Evolutionary conservation across 768 basidiomycete species (phyloP).

Genomic region (Boletus pseudopeckii): DNA sequence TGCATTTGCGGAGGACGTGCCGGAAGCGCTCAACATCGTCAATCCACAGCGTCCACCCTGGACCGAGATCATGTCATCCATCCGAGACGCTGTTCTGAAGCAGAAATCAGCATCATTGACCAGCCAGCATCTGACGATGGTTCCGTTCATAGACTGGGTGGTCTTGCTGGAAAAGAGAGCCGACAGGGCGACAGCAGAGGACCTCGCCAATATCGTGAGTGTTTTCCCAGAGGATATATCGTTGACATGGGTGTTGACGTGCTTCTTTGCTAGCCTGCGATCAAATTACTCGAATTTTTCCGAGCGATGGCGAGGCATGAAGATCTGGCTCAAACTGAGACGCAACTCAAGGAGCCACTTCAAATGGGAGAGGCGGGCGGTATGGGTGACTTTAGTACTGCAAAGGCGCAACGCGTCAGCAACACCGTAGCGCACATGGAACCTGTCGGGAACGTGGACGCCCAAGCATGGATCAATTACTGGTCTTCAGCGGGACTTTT

Average conservation of each 20-base stretch:
- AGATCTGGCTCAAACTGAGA: background rate
- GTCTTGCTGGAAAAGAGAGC: slow-evolving; percentile 24
- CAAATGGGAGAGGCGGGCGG: slow-evolving; percentile 2
- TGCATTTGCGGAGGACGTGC: slow-evolving; percentile 21
- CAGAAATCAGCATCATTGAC: slow-evolving; percentile 3
- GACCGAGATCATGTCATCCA: slow-evolving; percentile 21
- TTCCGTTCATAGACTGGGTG: slow-evolving; percentile 32
- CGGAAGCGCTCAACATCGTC: slow-evolving; percentile 34
- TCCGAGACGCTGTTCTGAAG: slow-evolving; percentile 20
- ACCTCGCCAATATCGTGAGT: slow-evolving; percentile 7
- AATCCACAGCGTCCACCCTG: slow-evolving; percentile 37
- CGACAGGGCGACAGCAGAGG: slow-evolving; percentile 8
- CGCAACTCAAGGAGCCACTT: background rate
- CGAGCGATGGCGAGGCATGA: slow-evolving; percentile 12
- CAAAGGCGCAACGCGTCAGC: slow-evolving; percentile 11
- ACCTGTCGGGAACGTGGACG: slow-evolving; percentile 13
- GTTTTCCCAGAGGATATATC: background rate
- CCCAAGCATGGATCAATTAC: slow-evolving; percentile 18
- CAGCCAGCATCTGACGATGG: slow-evolving; percentile 14
- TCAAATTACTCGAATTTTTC: slow-evolving; percentile 32
- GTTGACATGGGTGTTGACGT: background rate
- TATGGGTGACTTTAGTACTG: slow-evolving; percentile 4
- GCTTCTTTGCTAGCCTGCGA: slow-evolving; percentile 25
- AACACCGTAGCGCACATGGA: slow-evolving; percentile 10
- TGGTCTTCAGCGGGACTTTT: slow-evolving; percentile 18